A percentile compares a stretch with the other conserved stretches of the same genome.
phyloP scores from a whole-genome alignment of 1,284 basidiomycete species.

The Ustilago nuda region DNA sequence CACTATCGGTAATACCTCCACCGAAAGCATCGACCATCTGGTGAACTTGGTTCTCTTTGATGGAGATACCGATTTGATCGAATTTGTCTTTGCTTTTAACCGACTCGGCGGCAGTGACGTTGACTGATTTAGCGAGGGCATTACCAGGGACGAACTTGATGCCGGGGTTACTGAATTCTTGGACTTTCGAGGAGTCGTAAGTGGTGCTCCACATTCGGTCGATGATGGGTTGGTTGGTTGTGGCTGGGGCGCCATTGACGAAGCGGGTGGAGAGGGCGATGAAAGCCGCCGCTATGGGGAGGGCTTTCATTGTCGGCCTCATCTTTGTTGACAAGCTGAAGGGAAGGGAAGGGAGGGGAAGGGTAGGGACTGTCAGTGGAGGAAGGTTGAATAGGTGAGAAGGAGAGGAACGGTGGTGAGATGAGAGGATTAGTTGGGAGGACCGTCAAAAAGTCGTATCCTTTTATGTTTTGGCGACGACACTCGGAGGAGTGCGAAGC shows the following conservation, averaged over 20 bases:
- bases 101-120: conserved; percentile 12
- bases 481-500: neutral
- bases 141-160: conserved; percentile 32
- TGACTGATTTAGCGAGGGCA: conserved; percentile 23
- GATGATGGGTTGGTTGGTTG: conserved; percentile 11
- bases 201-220: conserved; percentile 48
- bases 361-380: neutral
- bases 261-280: conserved; percentile 9
- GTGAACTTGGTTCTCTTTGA: conserved; percentile 37
- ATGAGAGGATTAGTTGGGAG: neutral
- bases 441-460: neutral
- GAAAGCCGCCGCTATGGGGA: conserved; percentile 12
- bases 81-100: neutral
- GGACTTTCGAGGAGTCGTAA: conserved; percentile 33
- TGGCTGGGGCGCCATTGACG: neutral
- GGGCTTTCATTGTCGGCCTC: neutral
- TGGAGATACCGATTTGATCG: conserved; percentile 34
- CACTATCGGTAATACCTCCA: conserved; percentile 53
- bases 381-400: neutral
- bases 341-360: neutral
- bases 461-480: neutral
- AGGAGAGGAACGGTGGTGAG: neutral
- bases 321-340: neutral
- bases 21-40: conserved; percentile 48
- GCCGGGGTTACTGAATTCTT: conserved; percentile 35